phyloP scores from a whole-genome alignment of 2,329 filamentous ascomycete genomes.

The Claviceps spartinae region DNA sequence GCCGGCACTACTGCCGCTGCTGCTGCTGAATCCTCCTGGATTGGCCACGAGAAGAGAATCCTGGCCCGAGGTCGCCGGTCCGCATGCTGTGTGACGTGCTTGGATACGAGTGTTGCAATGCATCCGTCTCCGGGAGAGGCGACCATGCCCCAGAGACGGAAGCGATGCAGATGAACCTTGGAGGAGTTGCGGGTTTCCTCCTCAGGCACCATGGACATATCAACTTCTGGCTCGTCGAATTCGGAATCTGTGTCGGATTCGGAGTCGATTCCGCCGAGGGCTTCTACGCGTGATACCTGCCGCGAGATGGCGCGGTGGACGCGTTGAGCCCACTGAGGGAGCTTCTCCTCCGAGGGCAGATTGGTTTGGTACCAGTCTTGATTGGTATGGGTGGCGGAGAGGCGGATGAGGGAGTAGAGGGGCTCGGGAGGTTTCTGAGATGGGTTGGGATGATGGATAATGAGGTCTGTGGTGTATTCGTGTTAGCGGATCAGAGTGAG shows the following conservation, averaged over 20 bases:
- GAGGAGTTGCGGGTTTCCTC: conserved; percentile 17
- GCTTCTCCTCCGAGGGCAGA: conserved; percentile 15
- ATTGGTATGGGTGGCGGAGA: conserved; percentile 38
- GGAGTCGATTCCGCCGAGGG: conserved; percentile 22
- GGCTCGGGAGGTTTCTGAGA: conserved; percentile 20
- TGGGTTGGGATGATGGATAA: conserved; percentile 25
- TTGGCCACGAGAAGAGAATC: conserved; percentile 24
- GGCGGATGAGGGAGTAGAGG: conserved; percentile 37
- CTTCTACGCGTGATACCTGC: conserved; percentile 30
- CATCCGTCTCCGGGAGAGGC: conserved; percentile 36
- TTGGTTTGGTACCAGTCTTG: conserved; percentile 42
- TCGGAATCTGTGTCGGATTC: conserved; percentile 11
- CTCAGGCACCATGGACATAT: conserved; percentile 9
- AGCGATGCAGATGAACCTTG: conserved; percentile 34
- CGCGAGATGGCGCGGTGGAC: conserved; percentile 31
- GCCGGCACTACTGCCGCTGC: no score
- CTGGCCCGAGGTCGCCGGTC: conserved; percentile 27
- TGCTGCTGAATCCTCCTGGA: background rate
- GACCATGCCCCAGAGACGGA: conserved; percentile 40
- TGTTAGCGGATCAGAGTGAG: background rate
- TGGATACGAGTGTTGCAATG: conserved; percentile 36
- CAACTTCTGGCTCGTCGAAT: conserved; percentile 8
- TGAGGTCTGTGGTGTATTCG: conserved; percentile 24
- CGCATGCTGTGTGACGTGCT: conserved; percentile 33
- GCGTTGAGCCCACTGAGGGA: conserved; percentile 33